Conservation (phyloP, 2,329 filamentous ascomycete species). For the Exophiala aquamarina region DNA sequence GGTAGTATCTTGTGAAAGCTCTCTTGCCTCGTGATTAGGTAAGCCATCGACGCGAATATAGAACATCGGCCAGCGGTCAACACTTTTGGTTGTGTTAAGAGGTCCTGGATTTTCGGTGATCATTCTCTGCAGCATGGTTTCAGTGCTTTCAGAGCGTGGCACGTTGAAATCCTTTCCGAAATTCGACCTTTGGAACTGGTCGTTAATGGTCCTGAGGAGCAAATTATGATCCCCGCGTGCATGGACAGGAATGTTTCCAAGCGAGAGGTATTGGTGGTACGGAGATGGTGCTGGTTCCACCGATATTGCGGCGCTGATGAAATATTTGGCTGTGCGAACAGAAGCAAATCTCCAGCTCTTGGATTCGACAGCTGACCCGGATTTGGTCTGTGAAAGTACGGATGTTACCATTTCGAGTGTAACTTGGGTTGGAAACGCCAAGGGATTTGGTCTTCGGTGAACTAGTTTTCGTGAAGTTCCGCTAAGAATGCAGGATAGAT, state of each 20-base stretch:
- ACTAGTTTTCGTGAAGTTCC: constrained; percentile 1
- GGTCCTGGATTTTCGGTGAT: no score
- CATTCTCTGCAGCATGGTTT: no score
- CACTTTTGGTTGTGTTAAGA: constrained; percentile 56
- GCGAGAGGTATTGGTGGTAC: constrained; percentile 74
- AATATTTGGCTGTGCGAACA: constrained; percentile 62
- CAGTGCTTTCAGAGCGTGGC: no score
- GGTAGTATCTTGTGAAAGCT: neutral
- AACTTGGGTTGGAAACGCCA: neutral
- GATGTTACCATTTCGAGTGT: neutral
- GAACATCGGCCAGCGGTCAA: constrained; percentile 89
- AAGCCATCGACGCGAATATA: constrained; percentile 64
- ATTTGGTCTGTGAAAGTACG: neutral
- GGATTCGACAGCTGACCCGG: neutral
- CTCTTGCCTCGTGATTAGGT: constrained; percentile 40
- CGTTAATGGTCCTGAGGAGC: constrained; percentile 77
- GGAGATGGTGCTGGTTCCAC: constrained; percentile 67
- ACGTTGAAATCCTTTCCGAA: constrained; percentile 57
- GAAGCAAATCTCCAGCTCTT: constrained; percentile 68
- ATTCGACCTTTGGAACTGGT: constrained; percentile 69
- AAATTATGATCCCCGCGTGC: constrained; percentile 59
- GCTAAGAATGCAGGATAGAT: constrained; percentile 8
- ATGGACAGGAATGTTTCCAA: constrained; percentile 69
- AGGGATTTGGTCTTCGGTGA: constrained; percentile 1
- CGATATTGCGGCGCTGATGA: constrained; percentile 71